These are phyloP conservation scores for Dysphania ambrosioides DNA, from an alignment of 148 eudicot genomes.

Conservation along the genomic window DNA sequence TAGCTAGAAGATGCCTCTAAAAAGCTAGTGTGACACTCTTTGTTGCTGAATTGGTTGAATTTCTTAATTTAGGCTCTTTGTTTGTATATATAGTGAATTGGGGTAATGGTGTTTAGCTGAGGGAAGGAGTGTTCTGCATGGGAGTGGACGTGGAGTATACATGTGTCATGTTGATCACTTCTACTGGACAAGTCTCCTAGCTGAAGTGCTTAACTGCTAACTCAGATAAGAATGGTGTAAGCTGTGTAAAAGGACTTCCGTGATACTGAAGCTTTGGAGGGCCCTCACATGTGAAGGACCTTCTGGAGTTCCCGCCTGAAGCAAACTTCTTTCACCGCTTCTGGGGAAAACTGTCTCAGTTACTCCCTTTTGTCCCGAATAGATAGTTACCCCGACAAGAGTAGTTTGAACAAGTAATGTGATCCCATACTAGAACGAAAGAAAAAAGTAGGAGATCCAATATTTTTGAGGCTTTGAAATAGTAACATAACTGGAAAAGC, in stretches of 20 bases:
- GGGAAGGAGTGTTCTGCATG: background rate
- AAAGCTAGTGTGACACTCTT: background rate
- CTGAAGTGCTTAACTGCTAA: background rate
- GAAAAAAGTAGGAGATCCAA: too few relatives aligned
- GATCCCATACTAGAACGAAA: too few relatives aligned
- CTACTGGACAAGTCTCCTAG: conserved; percentile 15
- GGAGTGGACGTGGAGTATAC: background rate
- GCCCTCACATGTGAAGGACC: background rate
- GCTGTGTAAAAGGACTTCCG: background rate
- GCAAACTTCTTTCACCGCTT: background rate
- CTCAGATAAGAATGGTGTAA: background rate
- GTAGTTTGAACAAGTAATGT: background rate
- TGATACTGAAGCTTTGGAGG: too few relatives aligned
- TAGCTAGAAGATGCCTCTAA: background rate
- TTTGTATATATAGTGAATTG: background rate
- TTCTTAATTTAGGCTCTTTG: background rate
- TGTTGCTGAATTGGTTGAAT: conserved; percentile 4
- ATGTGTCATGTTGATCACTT: conserved; percentile 21
- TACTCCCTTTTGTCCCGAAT: background rate
- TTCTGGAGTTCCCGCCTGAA: background rate
- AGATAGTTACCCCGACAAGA: too few relatives aligned
- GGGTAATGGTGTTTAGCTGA: background rate
- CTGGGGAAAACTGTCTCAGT: background rate
- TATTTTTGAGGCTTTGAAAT: too few relatives aligned
- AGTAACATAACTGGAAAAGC: too few relatives aligned